Conservation (phyloP, 2,329 filamentous ascomycete species). For the Phialocephala subalpina region DNA sequence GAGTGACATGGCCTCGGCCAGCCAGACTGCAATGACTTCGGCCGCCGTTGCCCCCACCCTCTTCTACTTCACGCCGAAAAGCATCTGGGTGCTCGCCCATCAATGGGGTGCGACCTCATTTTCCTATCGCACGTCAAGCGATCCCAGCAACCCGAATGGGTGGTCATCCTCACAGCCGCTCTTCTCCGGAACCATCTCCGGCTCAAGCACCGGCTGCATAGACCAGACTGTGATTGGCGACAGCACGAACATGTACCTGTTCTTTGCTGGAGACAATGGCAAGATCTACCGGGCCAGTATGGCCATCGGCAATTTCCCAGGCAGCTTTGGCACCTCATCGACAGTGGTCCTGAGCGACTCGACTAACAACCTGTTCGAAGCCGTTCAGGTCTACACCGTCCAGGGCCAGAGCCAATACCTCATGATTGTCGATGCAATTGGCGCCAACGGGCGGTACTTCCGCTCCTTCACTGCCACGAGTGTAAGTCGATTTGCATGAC, state of each 20-base stretch:
- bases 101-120: slow-evolving; percentile 69
- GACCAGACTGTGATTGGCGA: slow-evolving; percentile 72
- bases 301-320: slow-evolving; percentile 68
- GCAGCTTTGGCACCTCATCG: slow-evolving; percentile 61
- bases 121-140: slow-evolving; percentile 64
- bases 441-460: slow-evolving; percentile 67
- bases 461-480: slow-evolving; percentile 69
- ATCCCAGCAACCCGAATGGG: slow-evolving; percentile 63
- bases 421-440: slow-evolving; percentile 73
- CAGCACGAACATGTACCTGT: slow-evolving; percentile 68
- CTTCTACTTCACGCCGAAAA: slow-evolving; percentile 69
- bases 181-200: slow-evolving; percentile 62
- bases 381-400: slow-evolving; percentile 71
- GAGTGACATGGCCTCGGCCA: slow-evolving; percentile 56
- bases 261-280: slow-evolving; percentile 73
- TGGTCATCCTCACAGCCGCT: slow-evolving; percentile 64
- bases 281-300: slow-evolving; percentile 70
- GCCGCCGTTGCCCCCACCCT: slow-evolving; percentile 65
- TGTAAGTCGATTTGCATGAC: no score
- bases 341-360: slow-evolving; percentile 61
- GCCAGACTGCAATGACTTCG: slow-evolving; percentile 58
- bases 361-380: slow-evolving; percentile 68
- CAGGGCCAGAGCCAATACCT: slow-evolving; percentile 63
- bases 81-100: slow-evolving; percentile 68
- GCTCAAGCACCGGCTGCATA: slow-evolving; percentile 61